These are phyloP conservation scores for Kluyveromyces wickerhamii DNA, from an alignment of 805 yeast genomes.

Conservation along the genomic window DNA sequence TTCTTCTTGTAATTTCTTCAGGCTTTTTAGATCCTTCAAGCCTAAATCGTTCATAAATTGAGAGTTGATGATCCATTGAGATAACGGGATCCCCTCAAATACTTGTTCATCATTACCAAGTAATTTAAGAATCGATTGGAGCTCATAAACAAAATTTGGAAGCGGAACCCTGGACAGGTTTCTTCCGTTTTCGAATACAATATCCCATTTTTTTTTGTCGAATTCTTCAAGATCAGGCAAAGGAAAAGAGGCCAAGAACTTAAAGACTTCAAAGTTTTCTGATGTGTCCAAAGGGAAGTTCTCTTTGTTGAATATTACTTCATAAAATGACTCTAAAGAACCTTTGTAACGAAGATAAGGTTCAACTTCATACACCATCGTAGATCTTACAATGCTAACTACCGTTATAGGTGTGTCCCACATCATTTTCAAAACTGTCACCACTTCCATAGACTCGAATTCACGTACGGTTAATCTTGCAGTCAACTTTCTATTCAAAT, in stretches of 20 bases:
- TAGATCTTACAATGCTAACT: slow-evolving; percentile 5
- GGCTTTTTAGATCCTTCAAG: slow-evolving; percentile 14
- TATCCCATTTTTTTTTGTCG: slow-evolving; percentile 3
- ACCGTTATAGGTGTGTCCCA: slow-evolving; percentile 7
- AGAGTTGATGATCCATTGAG: slow-evolving; percentile 12
- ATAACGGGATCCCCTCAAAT: slow-evolving; percentile 8
- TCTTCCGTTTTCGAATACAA: slow-evolving; percentile 18
- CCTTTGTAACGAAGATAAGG: slow-evolving; percentile 17
- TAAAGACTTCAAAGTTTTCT: slow-evolving; percentile 15
- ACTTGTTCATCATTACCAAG: slow-evolving; percentile 10
- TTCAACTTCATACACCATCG: slow-evolving; percentile 13
- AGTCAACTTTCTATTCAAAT: slow-evolving; percentile 14
- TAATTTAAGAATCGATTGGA: slow-evolving; percentile 10
- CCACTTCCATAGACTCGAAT: slow-evolving; percentile 16
- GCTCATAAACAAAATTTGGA: slow-evolving; percentile 5
- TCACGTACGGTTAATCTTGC: slow-evolving; percentile 13
- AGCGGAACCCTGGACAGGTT: slow-evolving; percentile 7
- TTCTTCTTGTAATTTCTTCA: slow-evolving; percentile 17
- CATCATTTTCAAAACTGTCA: slow-evolving; percentile 12
- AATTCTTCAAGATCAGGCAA: neutral
- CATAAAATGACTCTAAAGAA: slow-evolving; percentile 12
- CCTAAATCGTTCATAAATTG: slow-evolving; percentile 12
- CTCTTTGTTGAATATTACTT: slow-evolving; percentile 10
- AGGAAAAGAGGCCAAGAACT: slow-evolving; percentile 1
- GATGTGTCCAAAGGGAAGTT: slow-evolving; percentile 13